Percentiles rank a stretch among this genome's conserved stretches.
Evolutionary conservation across 345 rosid species (phyloP).

Genomic region (Anacardium occidentale): DNA sequence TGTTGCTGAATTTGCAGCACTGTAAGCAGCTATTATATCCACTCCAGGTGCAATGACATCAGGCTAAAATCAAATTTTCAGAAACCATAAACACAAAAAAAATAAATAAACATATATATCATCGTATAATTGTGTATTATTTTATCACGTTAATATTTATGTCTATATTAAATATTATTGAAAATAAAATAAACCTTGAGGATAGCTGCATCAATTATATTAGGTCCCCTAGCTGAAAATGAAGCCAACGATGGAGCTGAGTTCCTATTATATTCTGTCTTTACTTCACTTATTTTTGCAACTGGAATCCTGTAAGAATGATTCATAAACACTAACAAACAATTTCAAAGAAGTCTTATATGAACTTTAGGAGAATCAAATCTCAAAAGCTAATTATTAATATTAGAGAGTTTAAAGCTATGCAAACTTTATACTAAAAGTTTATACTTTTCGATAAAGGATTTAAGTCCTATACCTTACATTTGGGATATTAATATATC

Average conservation of each 20-base stretch:
- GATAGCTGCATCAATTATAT: constrained; percentile 29
- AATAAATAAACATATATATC: too few relatives aligned
- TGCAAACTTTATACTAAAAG: too few relatives aligned
- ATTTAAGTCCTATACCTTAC: too few relatives aligned
- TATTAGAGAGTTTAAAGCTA: too few relatives aligned
- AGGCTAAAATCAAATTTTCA: constrained; percentile 32
- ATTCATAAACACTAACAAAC: neutral
- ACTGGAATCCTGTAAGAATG: constrained; percentile 30
- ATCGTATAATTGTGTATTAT: too few relatives aligned
- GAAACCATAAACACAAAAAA: too few relatives aligned
- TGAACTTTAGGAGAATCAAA: too few relatives aligned
- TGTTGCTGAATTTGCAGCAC: constrained; percentile 24
- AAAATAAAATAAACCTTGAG: constrained; percentile 36
- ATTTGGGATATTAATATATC: too few relatives aligned
- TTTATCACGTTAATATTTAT: too few relatives aligned
- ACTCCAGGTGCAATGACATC: constrained; percentile 64
- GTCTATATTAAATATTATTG: too few relatives aligned
- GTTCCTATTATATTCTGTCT: constrained; percentile 6
- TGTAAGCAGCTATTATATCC: constrained; percentile 42
- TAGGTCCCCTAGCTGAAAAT: constrained; percentile 46
- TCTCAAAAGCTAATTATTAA: too few relatives aligned
- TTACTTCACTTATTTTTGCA: constrained; percentile 21
- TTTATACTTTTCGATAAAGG: too few relatives aligned
- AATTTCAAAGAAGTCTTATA: neutral
- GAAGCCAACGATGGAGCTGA: constrained; percentile 34